Conservation (phyloP, 1,139 yeast species). For the Suhomyces panamericanus region DNA sequence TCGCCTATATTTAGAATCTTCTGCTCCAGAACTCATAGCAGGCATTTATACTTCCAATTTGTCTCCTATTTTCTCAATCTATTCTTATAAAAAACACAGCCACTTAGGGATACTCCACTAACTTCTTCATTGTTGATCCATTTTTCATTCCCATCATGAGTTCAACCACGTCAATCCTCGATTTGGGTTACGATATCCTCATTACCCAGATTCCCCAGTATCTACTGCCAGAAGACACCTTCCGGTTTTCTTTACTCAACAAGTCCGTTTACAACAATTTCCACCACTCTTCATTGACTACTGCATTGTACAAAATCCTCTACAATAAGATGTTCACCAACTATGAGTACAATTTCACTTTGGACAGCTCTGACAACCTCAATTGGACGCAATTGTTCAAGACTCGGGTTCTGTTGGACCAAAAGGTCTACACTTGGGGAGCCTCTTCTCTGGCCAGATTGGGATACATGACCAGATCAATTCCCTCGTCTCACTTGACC, state of each 20-base stretch:
- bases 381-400: conserved; percentile 56
- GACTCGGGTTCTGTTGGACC: conserved; percentile 38
- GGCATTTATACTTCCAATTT: too few species aligned
- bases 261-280: conserved; percentile 29
- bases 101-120: too few species aligned
- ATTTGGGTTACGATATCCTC: conserved; percentile 49
- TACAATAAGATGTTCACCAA: conserved; percentile 53
- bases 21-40: too few species aligned
- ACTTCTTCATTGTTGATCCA: too few species aligned
- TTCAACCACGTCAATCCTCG: conserved; percentile 13
- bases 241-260: conserved; percentile 47
- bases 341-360: conserved; percentile 22
- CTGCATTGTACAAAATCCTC: conserved; percentile 45
- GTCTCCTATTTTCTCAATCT: too few species aligned
- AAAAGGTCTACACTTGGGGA: conserved; percentile 66
- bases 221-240: conserved; percentile 48
- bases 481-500: conserved; percentile 31
- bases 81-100: too few species aligned
- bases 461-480: conserved; percentile 46
- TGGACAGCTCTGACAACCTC: conserved; percentile 26
- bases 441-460: conserved; percentile 52
- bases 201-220: conserved; percentile 37
- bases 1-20: too few species aligned
- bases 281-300: conserved; percentile 30
- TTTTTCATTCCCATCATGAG: neutral